Evolutionary conservation across 768 basidiomycete species (phyloP), one percentile per base, ranked within the genome.

Genomic region (Leccinellum rugosiceps): DNA sequence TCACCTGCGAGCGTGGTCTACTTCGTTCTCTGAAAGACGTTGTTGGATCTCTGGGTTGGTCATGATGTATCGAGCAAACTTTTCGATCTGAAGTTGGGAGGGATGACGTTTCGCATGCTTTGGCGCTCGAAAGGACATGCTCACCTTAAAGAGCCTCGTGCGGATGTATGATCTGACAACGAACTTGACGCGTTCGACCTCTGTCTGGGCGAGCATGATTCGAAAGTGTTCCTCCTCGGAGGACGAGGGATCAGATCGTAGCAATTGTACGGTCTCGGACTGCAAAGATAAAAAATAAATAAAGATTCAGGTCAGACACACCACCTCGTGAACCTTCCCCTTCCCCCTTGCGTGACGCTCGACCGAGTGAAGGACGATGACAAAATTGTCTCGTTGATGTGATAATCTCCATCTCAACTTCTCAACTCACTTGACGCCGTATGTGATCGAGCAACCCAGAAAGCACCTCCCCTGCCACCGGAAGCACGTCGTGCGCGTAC

Each of bases 151-250:
- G 52, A 96, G 71, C 58, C 94, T 79, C 28, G 90, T 92, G 23
- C 95, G 82, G 5, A 96, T 81, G 70, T 96, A 98, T 2, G 92
- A 92, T 56, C 94, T 77, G 25, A 97, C 84, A 55, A 96, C 83
- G 67, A 94, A 98, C 73, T 94, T 95, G 64, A 93, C 91, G 43
- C 95, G 84, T 69, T 98, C 94, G 63, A 96, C 84, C 73, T 98
- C 94, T 0, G 92, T 95, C 74, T 95, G 92, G 0, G 92, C 94
- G 53, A 98, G 86, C 79, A 93, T 88, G 32, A 96, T 90, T 62
- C 92, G 80, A 58, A 94, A 90, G 65, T 98, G 94, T 61, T 98
- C 94, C 59, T 96, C 93, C 65, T 96, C 93, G 1, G 88, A 92
- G 3, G 91, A 87, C 35, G 84, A 82, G 0, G 92, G 89, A 69